Evolutionary conservation across 345 rosid genomes (phyloP).

Genomic region (Rhodamnia argentea): DNA sequence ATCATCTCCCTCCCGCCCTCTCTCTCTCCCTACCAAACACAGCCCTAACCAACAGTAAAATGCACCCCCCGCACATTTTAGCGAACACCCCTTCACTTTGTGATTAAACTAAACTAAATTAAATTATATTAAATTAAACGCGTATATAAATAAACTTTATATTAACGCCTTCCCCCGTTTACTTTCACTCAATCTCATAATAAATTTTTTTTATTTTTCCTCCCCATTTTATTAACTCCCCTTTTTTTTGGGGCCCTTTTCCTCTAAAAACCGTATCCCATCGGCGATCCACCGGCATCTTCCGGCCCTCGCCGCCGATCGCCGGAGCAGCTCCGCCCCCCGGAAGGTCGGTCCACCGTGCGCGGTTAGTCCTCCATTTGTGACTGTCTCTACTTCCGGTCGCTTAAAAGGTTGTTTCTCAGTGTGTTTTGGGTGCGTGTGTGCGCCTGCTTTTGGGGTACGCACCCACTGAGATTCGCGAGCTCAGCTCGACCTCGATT

Average conservation of each 20-base stretch:
- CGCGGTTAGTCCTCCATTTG: neutral
- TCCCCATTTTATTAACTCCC: neutral
- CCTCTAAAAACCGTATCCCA: slow-evolving; percentile 7
- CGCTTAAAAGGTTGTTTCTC: neutral
- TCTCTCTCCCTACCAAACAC: slow-evolving; percentile 6
- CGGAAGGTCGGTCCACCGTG: neutral
- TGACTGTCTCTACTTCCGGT: neutral
- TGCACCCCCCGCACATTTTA: slow-evolving; percentile 3
- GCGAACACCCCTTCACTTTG: neutral
- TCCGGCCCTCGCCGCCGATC: neutral
- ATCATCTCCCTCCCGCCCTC: neutral
- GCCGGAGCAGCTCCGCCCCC: neutral
- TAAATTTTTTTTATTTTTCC: neutral
- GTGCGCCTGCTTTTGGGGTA: slow-evolving; percentile 8
- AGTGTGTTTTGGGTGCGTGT: neutral
- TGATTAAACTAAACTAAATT: neutral
- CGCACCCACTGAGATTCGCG: slow-evolving; percentile 18
- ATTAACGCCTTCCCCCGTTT: slow-evolving; percentile 1
- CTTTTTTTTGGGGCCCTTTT: neutral
- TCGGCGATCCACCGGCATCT: slow-evolving; percentile 45
- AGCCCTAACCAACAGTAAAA: neutral
- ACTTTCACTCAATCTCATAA: slow-evolving; percentile 13
- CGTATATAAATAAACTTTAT: neutral
- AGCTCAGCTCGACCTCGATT: slow-evolving; percentile 32
- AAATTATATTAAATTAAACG: neutral